Conservation (phyloP, 164 flowering plant genomes). For the Chloranthus sessilifolius region DNA sequence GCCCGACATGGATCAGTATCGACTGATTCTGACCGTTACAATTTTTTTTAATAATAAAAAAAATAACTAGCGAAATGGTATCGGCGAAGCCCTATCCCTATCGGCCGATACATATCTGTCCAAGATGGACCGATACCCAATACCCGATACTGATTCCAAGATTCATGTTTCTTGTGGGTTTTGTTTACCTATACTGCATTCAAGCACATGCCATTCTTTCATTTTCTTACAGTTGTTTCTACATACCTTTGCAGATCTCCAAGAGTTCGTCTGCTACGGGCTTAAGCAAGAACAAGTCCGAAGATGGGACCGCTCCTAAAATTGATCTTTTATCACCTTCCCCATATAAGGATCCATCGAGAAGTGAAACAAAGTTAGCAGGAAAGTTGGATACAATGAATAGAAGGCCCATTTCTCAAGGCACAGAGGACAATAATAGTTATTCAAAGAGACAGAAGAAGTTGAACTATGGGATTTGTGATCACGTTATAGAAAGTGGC, state of each 20-base stretch:
- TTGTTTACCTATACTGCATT: too few species aligned
- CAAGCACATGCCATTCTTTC: neutral
- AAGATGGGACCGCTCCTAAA: neutral
- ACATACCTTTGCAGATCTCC: neutral
- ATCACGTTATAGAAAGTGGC: constrained; percentile 1
- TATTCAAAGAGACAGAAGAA: constrained; percentile 12
- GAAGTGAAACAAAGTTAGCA: neutral
- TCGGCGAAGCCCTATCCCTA: too few species aligned
- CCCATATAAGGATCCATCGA: neutral
- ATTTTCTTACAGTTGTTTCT: neutral
- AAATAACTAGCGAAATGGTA: too few species aligned
- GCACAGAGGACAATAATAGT: neutral
- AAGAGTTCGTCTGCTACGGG: constrained; percentile 1
- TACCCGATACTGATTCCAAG: too few species aligned
- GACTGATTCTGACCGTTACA: too few species aligned
- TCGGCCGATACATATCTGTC: too few species aligned
- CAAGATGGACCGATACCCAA: too few species aligned
- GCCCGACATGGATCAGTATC: too few species aligned
- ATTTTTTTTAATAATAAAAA: too few species aligned
- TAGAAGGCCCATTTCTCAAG: neutral
- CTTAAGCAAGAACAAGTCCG: neutral
- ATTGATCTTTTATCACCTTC: too few species aligned
- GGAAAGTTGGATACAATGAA: too few species aligned
- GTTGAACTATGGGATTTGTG: neutral
- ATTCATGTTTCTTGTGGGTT: too few species aligned